phyloP scores from a whole-genome alignment of 2,329 filamentous ascomycete species.

The Paraphoma sp. region DNA sequence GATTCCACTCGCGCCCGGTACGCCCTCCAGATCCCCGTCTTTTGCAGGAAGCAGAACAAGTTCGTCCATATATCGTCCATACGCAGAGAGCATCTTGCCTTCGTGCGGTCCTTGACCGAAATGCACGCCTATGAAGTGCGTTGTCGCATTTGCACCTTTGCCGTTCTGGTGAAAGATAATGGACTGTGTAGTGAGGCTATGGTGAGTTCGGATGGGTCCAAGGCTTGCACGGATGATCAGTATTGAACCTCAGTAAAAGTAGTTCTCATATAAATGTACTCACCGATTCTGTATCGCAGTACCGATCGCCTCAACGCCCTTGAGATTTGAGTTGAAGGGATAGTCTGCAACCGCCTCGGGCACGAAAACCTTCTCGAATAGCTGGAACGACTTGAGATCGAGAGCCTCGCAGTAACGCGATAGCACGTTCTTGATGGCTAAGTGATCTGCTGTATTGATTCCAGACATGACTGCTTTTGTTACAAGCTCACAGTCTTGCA shows the following conservation, averaged over 20 bases:
- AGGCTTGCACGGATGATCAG: slow-evolving; percentile 32
- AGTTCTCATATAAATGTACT: no score
- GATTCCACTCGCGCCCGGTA: slow-evolving; percentile 46
- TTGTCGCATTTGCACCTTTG: slow-evolving; percentile 44
- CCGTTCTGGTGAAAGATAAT: slow-evolving; percentile 41
- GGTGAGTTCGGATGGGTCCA: slow-evolving; percentile 50
- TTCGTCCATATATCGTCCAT: slow-evolving; percentile 51
- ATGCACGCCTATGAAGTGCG: slow-evolving; percentile 53
- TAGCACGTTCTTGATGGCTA: slow-evolving; percentile 52
- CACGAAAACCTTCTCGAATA: slow-evolving; percentile 50
- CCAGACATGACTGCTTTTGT: slow-evolving; percentile 12
- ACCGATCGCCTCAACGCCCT: slow-evolving; percentile 42
- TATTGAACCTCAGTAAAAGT: background rate
- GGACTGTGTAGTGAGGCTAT: slow-evolving; percentile 52
- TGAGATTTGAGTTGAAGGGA: slow-evolving; percentile 44
- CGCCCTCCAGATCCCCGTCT: slow-evolving; percentile 32
- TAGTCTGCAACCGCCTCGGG: slow-evolving; percentile 50
- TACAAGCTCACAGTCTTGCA: no score
- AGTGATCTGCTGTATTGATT: slow-evolving; percentile 30
- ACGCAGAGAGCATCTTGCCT: slow-evolving; percentile 50
- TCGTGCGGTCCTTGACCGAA: slow-evolving; percentile 52
- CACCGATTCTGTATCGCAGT: slow-evolving; percentile 45
- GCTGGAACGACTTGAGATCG: slow-evolving; percentile 50
- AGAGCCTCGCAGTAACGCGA: slow-evolving; percentile 54
- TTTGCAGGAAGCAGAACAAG: slow-evolving; percentile 36